Evolutionary conservation across 179 eudicot genomes (phyloP).

Genomic region (Silene coronaria): DNA sequence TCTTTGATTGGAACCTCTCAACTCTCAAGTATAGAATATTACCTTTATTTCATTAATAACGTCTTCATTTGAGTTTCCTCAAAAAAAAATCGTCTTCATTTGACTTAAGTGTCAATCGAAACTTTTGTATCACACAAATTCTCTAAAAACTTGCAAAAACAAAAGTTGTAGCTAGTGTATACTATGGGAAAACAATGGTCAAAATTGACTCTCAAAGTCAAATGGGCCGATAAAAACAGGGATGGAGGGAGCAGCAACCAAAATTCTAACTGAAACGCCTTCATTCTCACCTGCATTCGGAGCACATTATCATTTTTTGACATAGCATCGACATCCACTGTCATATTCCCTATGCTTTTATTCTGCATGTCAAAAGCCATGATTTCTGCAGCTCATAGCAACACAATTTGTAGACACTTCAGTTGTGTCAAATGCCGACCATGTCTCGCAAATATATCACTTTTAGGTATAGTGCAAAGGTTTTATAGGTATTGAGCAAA

Average conservation of each 20-base stretch:
- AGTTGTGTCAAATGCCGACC: not conserved
- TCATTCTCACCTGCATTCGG: not conserved
- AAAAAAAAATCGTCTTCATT: too few species aligned
- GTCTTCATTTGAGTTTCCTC: too few species aligned
- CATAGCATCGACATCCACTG: not conserved
- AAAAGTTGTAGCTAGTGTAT: not conserved
- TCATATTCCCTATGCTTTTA: not conserved
- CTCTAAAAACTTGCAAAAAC: too few species aligned
- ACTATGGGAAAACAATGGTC: too few species aligned
- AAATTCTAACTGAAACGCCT: not conserved
- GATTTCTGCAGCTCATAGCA: not conserved
- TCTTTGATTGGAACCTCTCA: too few species aligned
- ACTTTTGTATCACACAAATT: too few species aligned
- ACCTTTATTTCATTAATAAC: too few species aligned
- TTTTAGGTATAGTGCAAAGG: not conserved
- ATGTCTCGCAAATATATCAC: not conserved
- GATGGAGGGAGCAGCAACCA: not conserved
- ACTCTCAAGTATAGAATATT: too few species aligned
- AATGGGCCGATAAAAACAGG: not conserved
- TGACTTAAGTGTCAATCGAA: too few species aligned
- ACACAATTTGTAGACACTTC: not conserved
- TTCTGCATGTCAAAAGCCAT: not conserved
- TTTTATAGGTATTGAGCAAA: slow-evolving; percentile 19
- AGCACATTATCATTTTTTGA: not conserved
- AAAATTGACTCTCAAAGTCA: not conserved